Base-by-base conservation (phyloP, 805 yeast genomes). In the Suhomyces sp. region DNA sequence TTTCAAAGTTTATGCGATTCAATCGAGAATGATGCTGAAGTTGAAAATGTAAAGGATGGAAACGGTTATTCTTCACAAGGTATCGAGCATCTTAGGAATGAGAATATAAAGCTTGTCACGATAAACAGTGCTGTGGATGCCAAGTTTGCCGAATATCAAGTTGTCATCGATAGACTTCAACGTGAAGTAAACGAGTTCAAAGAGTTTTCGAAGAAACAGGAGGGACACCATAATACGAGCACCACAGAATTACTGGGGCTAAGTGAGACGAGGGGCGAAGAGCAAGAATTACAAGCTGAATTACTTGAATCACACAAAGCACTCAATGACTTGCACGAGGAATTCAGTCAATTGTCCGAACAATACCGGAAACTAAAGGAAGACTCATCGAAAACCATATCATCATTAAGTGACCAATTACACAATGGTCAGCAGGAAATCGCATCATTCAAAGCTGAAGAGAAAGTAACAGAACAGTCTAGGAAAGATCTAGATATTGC, bases 401-500 rank as follows among this genome's bases (percentile, higher is more conserved):
- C 54, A 1, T 36, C 50, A 3, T 46, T 61, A 27, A 48, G 54
- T 1, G 40, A 42, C 12, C 53, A 61, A 34, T 44, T 62, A 17
- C 47, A 38, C 24, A 22, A 18, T 14, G 24, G 27, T 31, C 50
- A 50, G 18, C 36, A 42, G 6, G 57, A 52, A 25, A 24, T 43
- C 2, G 24, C 38, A 11, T 35, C 38, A 2, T 28, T 39, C 6
- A 44, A 46, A 33, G 44, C 44, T 6, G 48, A 50, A 16, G 39
- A 38, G 23, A 37, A 33, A 31, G 39, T 36, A 13, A 25, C 50
- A 10, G 68, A 65, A 5, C 60, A 58, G 34, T 49, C 70, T 2
- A 61, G 57, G 12, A 58, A 56, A 12, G 73, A 68, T 18, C 47
- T 71, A 28, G 63, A 63, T 19, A 35, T 46, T 3, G 68, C 76